Evolutionary conservation across 768 basidiomycete genomes (phyloP).

Genomic region (Tubosaeta brunneosetosa): DNA sequence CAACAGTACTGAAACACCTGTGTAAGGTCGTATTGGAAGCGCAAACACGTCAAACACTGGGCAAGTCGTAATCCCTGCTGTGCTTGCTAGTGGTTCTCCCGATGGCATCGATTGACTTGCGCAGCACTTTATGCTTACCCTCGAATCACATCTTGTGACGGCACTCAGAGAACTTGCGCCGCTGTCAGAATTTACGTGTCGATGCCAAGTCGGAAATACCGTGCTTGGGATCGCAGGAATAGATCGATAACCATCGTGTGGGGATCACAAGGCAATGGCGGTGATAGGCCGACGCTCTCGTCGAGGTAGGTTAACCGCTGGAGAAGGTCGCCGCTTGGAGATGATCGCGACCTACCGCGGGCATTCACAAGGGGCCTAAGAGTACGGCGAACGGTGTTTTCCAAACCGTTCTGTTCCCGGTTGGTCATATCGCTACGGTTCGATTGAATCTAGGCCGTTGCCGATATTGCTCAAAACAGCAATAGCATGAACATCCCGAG

Average conservation of each 20-base stretch:
- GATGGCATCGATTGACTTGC: constrained; percentile 29
- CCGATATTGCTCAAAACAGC: constrained; percentile 11
- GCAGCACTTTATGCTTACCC: constrained; percentile 21
- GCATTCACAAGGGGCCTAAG: not conserved
- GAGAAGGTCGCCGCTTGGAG: constrained; percentile 20
- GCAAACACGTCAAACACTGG: constrained; percentile 9
- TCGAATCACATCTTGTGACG: constrained; percentile 25
- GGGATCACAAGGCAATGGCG: constrained; percentile 22
- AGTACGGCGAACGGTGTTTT: constrained; percentile 4
- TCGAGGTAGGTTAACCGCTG: constrained; percentile 10
- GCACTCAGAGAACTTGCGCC: constrained; percentile 17
- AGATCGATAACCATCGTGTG: constrained; percentile 5
- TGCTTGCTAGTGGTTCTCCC: constrained; percentile 18
- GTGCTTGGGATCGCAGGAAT: constrained; percentile 8
- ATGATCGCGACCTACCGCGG: constrained; percentile 12
- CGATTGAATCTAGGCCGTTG: constrained; percentile 9
- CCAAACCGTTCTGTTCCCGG: constrained; percentile 3
- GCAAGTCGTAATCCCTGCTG: constrained; percentile 13
- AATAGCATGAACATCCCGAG: constrained; percentile 1
- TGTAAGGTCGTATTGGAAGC: constrained; percentile 18
- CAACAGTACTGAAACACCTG: constrained; percentile 7
- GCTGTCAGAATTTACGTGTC: constrained; percentile 31
- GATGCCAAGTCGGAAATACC: constrained; percentile 5
- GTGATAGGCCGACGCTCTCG: constrained; percentile 21
- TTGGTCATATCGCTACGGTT: constrained; percentile 6